Evolutionary conservation across 208 protist genomes (phyloP), one percentile per base, ranked within the genome.

Genomic region (Leishmania tarentolae): DNA sequence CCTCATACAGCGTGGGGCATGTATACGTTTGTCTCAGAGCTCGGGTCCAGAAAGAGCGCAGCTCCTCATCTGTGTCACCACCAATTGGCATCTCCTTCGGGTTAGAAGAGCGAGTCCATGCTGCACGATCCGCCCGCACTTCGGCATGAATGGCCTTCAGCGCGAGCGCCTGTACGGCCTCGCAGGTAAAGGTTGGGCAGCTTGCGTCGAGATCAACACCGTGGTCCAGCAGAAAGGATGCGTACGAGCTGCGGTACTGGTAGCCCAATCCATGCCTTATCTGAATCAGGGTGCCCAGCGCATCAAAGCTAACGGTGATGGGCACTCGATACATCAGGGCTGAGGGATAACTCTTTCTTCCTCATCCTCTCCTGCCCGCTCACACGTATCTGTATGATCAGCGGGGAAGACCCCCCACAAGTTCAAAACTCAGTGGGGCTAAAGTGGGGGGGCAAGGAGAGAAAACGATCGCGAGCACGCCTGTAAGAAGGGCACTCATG

Each of bases 221-320:
- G 70, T 87, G 83, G 17, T 83, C 15, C 37, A 57, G 46, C n/a
- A 96, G 82, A 50, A 91, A 94, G 3, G 86, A 31, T 17, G 44
- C 3, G n/a, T 92, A 87, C 44, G 87, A 83, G 35, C 63, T 70
- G 72, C 59, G 82, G 78, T 95, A 97, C 83, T 97, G 93, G 73
- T 84, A 80, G 37, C 91, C 93, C 0, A 91, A 65, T n/a, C 90
- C 87, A 28, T 70, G 79, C 8, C 79, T 82, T 50, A 97, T 81
- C 24, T 75, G 77, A 31, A 97, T 83, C 5, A 97, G 71, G 7
- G 93, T 93, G 19, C 82, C 83, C 37, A 95, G 80, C 0, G 92
- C 88, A 52, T 97, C 93, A 61, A 95, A 92, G 70, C 90, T 95
- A 70, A 97, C 75, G 21, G 86, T 87, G 73, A 91, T 70, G 9